A percentile compares a stretch with the other conserved stretches of the same genome.
Conservation (phyloP, 805 yeast species). For the Candida easanensis region DNA sequence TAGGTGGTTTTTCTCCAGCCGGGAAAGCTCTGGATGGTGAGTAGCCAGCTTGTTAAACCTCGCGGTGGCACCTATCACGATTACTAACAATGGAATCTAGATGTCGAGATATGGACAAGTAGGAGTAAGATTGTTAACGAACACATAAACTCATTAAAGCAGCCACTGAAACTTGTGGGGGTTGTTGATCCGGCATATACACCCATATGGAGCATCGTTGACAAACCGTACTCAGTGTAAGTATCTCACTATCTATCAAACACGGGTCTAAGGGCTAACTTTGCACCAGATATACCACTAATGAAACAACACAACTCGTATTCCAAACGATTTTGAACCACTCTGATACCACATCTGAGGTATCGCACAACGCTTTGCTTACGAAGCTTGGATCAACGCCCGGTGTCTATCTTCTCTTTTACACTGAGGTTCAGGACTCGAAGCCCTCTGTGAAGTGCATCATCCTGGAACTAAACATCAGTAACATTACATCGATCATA, state of each 20-base stretch:
- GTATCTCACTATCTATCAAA: constrained; percentile 5
- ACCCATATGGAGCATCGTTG: constrained; percentile 28
- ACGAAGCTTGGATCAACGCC: constrained; percentile 3
- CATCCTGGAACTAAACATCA: constrained; percentile 15
- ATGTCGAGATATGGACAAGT: constrained; percentile 25
- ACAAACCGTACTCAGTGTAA: constrained; percentile 28
- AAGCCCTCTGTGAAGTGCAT: constrained; percentile 19
- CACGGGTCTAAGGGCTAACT: constrained; percentile 5
- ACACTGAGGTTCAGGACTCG: constrained; percentile 14
- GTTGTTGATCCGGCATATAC: constrained; percentile 22
- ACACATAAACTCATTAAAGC: constrained; percentile 12
- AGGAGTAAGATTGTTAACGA: constrained; percentile 26
- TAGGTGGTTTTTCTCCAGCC: background rate
- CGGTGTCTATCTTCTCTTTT: constrained; percentile 19
- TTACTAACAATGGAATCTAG: constrained; percentile 9
- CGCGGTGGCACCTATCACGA: background rate
- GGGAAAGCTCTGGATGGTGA: constrained; percentile 4
- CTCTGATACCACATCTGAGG: constrained; percentile 11
- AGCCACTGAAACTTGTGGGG: constrained; percentile 12
- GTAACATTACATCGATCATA: constrained; percentile 5
- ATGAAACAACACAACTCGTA: constrained; percentile 8
- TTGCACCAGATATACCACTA: constrained; percentile 18
- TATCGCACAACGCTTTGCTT: constrained; percentile 17
- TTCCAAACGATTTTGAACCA: constrained; percentile 20
- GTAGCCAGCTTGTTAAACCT: background rate